Percentiles rank a stretch among this genome's conserved stretches.
Evolutionary conservation across 2,329 filamentous ascomycete genomes (phyloP).

Genomic region (Fusarium dlaminii): DNA sequence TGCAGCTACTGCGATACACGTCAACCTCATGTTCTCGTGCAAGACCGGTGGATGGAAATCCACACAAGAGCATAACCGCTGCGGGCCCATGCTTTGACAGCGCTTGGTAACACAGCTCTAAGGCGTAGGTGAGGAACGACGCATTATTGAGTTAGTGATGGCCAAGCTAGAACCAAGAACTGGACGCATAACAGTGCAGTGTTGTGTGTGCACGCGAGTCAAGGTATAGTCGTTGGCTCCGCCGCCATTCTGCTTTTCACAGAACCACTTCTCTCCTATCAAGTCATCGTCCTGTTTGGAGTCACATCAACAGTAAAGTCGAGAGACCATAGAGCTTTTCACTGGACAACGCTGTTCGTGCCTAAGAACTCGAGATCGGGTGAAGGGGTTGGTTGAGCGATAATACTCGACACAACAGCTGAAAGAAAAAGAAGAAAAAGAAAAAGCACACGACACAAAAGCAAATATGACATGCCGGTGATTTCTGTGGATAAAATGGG

Average conservation of each 20-base stretch:
- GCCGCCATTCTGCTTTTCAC: neutral
- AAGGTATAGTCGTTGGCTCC: neutral
- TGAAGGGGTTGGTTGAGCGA: neutral
- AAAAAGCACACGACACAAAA: constrained; percentile 20
- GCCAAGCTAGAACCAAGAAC: neutral
- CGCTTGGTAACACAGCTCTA: constrained; percentile 21
- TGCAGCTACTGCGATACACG: constrained; percentile 13
- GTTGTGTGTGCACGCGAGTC: constrained; percentile 16
- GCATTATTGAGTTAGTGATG: neutral
- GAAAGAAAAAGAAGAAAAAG: neutral
- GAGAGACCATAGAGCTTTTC: neutral
- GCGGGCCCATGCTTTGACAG: constrained; percentile 30
- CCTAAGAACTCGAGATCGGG: neutral
- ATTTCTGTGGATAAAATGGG: neutral
- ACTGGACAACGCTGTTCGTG: neutral
- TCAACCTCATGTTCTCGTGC: constrained; percentile 16
- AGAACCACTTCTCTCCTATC: neutral
- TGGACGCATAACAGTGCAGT: neutral
- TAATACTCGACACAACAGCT: neutral
- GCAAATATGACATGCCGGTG: neutral
- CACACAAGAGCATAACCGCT: constrained; percentile 13
- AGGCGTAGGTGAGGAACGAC: neutral
- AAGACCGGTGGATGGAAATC: constrained; percentile 35
- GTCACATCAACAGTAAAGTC: no score
- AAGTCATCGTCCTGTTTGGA: neutral